Base-by-base conservation (phyloP, 2,329 filamentous ascomycete genomes). In the Aciculosporium take region DNA sequence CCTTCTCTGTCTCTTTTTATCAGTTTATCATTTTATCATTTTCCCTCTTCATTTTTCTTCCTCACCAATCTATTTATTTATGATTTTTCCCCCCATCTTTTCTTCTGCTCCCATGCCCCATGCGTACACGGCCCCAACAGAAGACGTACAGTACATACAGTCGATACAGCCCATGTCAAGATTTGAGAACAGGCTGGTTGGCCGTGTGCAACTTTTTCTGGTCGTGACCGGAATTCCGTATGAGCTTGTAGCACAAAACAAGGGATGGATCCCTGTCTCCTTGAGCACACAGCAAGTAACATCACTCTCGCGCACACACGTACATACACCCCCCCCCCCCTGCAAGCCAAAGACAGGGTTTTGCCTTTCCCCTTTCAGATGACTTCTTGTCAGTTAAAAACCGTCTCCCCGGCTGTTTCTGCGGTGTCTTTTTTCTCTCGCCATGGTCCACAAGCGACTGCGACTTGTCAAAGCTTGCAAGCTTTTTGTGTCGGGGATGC, bases 401-500 rank as follows among this genome's bases (percentile, higher is more conserved):
- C 25, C 10, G 37, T n/a, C 29, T 18, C 37, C 10, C 29, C 29
- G 21, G 37, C 37, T 23, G 21, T n/a, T 29, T 39, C 29, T 39
- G 15, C 37, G 21, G 37, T 18, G 29, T 33, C 37, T 27, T 23
- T 39, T n/a, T n/a, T n/a, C n/a, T n/a, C n/a, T n/a, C n/a, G 21
- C 37, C 8, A 28, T 15, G 38, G 13, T 32, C 17, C 17, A 40
- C 17, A 27, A 32, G 30, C 17, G 38, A 27, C n/a, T n/a, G n/a
- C n/a, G n/a, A n/a, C n/a, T 18, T n/a, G 24, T 21, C 20, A 25
- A 33, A 28, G 24, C 24, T 20, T 34, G 18, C 24, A n/a, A 40
- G 15, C n/a, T n/a, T n/a, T n/a, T 28, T 40, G 38, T 33, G 20
- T 40, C 38, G 38, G 38, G 23, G 30, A 40, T 10, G 17, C 28